Evolutionary conservation across 2,329 filamentous ascomycete genomes (phyloP).

Genomic region (Alternaria hordeiaustralica): DNA sequence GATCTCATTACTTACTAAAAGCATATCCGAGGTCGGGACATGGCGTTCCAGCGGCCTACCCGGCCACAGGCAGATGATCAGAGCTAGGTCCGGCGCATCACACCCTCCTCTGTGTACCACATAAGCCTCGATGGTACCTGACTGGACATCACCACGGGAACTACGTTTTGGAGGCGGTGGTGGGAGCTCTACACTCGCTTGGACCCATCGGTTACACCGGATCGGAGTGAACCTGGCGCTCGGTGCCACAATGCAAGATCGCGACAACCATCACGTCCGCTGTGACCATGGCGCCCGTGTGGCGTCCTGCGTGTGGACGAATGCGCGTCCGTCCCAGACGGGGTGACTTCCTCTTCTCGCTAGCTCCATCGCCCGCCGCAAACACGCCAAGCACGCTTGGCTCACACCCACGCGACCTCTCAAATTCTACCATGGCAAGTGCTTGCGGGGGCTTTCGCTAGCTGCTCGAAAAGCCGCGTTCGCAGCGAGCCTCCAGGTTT

Average conservation of each 20-base stretch:
- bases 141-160: not conserved
- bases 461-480: slow-evolving; percentile 8
- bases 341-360: slow-evolving; percentile 24
- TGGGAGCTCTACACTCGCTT: slow-evolving; percentile 22
- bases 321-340: slow-evolving; percentile 42
- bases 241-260: slow-evolving; percentile 50
- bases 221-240: slow-evolving; percentile 44
- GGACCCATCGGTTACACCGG: slow-evolving; percentile 36
- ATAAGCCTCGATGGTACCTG: not conserved
- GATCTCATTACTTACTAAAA: not conserved
- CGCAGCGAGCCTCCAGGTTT: slow-evolving; percentile 16
- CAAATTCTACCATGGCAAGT: slow-evolving; percentile 17
- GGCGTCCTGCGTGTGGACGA: slow-evolving; percentile 38
- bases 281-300: slow-evolving; percentile 41
- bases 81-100: not conserved
- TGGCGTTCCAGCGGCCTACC: not conserved
- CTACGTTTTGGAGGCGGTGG: slow-evolving; percentile 19
- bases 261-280: slow-evolving; percentile 37
- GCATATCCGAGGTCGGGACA: not conserved
- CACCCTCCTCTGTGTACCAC: not conserved
- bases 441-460: slow-evolving; percentile 22
- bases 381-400: slow-evolving; percentile 32
- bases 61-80: not conserved
- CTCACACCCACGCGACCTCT: slow-evolving; percentile 38
- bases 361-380: slow-evolving; percentile 22